These are phyloP conservation scores for Teratosphaeria destructans DNA, from an alignment of 2,329 filamentous ascomycete genomes.

Conservation along the genomic window DNA sequence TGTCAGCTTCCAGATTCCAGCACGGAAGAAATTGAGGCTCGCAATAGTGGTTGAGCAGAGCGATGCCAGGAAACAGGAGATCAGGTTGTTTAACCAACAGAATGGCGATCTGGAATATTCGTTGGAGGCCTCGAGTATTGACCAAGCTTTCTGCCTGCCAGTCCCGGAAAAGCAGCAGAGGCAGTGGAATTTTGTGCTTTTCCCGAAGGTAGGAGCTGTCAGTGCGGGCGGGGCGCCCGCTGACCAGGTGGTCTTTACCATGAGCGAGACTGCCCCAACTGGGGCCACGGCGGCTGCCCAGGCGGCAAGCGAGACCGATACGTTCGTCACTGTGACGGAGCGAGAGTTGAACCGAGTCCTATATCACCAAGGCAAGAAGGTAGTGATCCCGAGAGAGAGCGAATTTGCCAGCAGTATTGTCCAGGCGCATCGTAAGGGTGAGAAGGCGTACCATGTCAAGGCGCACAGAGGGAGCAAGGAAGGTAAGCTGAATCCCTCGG, in stretches of 20 bases:
- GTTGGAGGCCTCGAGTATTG: constrained; percentile 42
- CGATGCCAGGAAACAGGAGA: constrained; percentile 14
- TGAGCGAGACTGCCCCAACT: constrained; percentile 39
- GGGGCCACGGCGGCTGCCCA: constrained; percentile 27
- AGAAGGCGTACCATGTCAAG: constrained; percentile 55
- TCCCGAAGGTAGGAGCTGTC: constrained; percentile 43
- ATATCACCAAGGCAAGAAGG: constrained; percentile 33
- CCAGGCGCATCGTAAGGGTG: constrained; percentile 51
- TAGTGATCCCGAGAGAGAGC: constrained; percentile 43
- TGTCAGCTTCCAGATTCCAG: constrained; percentile 51
- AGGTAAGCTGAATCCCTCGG: constrained; percentile 30
- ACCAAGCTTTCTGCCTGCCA: constrained; percentile 50
- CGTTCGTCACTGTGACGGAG: constrained; percentile 34
- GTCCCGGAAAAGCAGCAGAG: constrained; percentile 55
- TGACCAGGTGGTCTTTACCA: constrained; percentile 52
- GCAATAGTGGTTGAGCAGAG: constrained; percentile 36
- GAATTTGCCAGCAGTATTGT: constrained; percentile 51
- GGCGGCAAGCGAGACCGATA: constrained; percentile 35
- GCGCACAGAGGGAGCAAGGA: constrained; percentile 56
- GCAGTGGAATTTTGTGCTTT: constrained; percentile 52
- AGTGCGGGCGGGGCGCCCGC: constrained; percentile 23
- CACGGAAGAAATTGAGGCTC: constrained; percentile 53
- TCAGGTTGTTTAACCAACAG: constrained; percentile 18
- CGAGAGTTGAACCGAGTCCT: constrained; percentile 41
- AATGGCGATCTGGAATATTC: constrained; percentile 28